Evolutionary conservation across 345 rosid genomes (phyloP).

Genomic region (Dipteronia sinensis): DNA sequence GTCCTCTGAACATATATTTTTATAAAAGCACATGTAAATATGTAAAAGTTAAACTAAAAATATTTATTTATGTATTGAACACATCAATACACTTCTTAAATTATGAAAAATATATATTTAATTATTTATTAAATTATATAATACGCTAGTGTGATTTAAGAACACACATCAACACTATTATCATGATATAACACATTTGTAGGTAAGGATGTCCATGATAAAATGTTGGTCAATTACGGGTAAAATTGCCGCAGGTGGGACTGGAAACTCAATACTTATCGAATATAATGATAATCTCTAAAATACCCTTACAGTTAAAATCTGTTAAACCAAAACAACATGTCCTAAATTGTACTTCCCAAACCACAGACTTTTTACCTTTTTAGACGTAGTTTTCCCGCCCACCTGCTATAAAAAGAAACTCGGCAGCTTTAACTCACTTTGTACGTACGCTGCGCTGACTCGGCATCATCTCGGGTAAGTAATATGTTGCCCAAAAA

Average conservation of each 20-base stretch:
- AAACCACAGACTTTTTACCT: background rate
- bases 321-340: background rate
- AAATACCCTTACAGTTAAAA: constrained; percentile 20
- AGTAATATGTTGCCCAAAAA: background rate
- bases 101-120: too few relatives aligned
- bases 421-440: background rate
- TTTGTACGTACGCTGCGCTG: background rate
- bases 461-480: background rate
- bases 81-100: too few relatives aligned
- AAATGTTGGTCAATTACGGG: too few relatives aligned
- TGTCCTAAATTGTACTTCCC: constrained; percentile 19
- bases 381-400: constrained; percentile 5
- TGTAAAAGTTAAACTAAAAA: too few relatives aligned
- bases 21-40: too few relatives aligned
- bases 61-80: too few relatives aligned
- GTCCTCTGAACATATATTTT: too few relatives aligned
- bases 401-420: background rate
- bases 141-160: too few relatives aligned
- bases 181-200: too few relatives aligned
- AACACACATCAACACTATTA: too few relatives aligned
- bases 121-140: too few relatives aligned
- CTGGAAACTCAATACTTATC: background rate
- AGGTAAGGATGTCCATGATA: too few relatives aligned
- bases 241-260: background rate
- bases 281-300: background rate